Percentiles rank a stretch among this genome's conserved stretches.
These are phyloP conservation scores for Apiotrichum laibachii DNA, from an alignment of 1,284 basidiomycete species.

Conservation along the genomic window DNA sequence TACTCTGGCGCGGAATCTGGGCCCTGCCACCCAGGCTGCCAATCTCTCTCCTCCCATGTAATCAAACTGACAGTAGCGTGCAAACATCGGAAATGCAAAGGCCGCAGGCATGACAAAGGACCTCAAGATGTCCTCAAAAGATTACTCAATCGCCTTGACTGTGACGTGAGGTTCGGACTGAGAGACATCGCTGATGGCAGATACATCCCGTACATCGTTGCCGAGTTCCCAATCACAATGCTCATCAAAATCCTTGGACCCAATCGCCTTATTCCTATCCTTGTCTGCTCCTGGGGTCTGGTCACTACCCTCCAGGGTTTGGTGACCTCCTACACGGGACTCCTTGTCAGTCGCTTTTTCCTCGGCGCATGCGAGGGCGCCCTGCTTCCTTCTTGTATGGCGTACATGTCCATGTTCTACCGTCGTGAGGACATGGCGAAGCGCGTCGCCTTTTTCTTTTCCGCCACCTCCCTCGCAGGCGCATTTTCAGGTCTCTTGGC, in stretches of 20 bases:
- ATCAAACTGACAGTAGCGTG: slow-evolving; percentile 3
- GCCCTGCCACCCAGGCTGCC: too few relatives aligned
- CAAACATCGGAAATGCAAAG: slow-evolving; percentile 61
- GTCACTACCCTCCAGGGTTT: slow-evolving; percentile 53
- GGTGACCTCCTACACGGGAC: slow-evolving; percentile 55
- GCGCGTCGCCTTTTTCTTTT: slow-evolving; percentile 57
- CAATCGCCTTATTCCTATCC: slow-evolving; percentile 54
- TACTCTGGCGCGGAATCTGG: too few relatives aligned
- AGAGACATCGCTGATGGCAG: too few relatives aligned
- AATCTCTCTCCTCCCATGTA: too few relatives aligned
- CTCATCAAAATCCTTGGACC: slow-evolving; percentile 31
- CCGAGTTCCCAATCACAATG: slow-evolving; percentile 35
- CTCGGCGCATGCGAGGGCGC: slow-evolving; percentile 67
- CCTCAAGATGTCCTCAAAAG: slow-evolving; percentile 27
- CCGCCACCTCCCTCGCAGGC: slow-evolving; percentile 55
- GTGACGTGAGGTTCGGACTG: too few relatives aligned
- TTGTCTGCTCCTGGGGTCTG: slow-evolving; percentile 58
- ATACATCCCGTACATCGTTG: slow-evolving; percentile 39
- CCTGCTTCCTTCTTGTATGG: slow-evolving; percentile 56
- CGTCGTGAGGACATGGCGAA: slow-evolving; percentile 56
- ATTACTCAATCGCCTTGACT: slow-evolving; percentile 35
- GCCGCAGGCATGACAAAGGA: slow-evolving; percentile 57
- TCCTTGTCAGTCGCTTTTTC: slow-evolving; percentile 62
- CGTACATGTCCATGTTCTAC: slow-evolving; percentile 55
- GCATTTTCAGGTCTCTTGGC: slow-evolving; percentile 52